Conservation (phyloP, 1,139 yeast species). For the Geotrichum aggregatum region DNA sequence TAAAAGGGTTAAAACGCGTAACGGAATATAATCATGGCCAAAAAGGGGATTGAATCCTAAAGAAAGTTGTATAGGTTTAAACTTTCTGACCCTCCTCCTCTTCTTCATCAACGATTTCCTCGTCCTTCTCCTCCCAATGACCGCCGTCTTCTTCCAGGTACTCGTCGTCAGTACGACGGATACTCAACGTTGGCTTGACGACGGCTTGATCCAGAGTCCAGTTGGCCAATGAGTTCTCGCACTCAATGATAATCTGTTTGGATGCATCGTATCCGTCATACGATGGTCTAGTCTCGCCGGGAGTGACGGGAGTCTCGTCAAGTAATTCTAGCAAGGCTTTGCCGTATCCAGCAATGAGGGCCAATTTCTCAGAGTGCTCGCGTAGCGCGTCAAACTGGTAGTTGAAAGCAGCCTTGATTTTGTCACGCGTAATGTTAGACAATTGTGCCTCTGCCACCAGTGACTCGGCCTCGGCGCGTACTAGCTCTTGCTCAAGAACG, state of each 20-base stretch:
- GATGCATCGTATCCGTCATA: constrained; percentile 98
- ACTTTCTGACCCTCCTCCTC: constrained; percentile 2
- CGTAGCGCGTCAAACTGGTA: constrained; percentile 95
- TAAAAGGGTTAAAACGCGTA: constrained; percentile 6
- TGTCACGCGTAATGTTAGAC: constrained; percentile 95
- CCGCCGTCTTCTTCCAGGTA: constrained; percentile 8
- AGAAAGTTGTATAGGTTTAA: neutral
- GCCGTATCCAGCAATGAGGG: constrained; percentile 97
- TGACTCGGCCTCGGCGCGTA: constrained; percentile 98
- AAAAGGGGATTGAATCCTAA: neutral
- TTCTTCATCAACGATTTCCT: constrained; percentile 11
- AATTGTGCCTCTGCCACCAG: constrained; percentile 98
- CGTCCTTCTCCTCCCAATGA: constrained; percentile 24
- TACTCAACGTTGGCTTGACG: constrained; percentile 80
- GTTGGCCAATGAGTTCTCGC: constrained; percentile 90
- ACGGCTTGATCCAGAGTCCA: constrained; percentile 97
- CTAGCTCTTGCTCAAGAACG: constrained; percentile 94
- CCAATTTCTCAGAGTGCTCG: constrained; percentile 94
- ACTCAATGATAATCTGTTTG: constrained; percentile 94
- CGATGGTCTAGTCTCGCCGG: constrained; percentile 98
- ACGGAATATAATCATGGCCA: neutral
- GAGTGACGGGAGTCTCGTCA: constrained; percentile 95
- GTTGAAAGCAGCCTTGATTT: constrained; percentile 94
- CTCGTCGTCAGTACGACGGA: constrained; percentile 15
- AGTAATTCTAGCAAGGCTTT: constrained; percentile 92